Evolutionary conservation across 1,284 basidiomycete species (phyloP).

Genomic region (Puccinia novopanici): DNA sequence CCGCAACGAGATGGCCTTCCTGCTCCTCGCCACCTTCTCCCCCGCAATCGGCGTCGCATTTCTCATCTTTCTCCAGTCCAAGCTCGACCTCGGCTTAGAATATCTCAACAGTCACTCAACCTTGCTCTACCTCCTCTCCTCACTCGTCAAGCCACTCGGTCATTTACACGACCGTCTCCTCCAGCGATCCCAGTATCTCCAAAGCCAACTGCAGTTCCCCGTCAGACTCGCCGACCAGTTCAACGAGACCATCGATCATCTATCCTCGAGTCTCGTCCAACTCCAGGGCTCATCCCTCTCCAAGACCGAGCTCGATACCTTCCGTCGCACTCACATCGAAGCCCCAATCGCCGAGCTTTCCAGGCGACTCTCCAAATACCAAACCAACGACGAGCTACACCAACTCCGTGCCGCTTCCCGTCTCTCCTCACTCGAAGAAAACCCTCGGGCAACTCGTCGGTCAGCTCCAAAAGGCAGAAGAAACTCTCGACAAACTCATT

Average conservation of each 20-base stretch:
- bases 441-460: not conserved
- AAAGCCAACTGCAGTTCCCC: conserved; percentile 32
- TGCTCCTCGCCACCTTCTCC: conserved; percentile 30
- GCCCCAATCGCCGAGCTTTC: not conserved
- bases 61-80: conserved; percentile 22
- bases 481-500: not conserved
- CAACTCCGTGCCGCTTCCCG: not conserved
- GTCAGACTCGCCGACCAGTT: not conserved
- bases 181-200: not conserved
- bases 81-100: conserved; percentile 7
- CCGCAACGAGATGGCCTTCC: conserved; percentile 8
- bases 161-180: conserved; percentile 24
- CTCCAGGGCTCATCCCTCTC: conserved; percentile 8
- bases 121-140: conserved; percentile 28
- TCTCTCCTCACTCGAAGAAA: conserved; percentile 8
- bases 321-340: conserved; percentile 3
- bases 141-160: conserved; percentile 26
- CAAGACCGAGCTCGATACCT: conserved; percentile 10
- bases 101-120: conserved; percentile 38
- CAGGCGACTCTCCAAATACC: not conserved
- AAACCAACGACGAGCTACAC: conserved; percentile 2
- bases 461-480: not conserved
- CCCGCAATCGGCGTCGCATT: conserved; percentile 3
- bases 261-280: not conserved
- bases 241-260: conserved; percentile 7